These are phyloP conservation scores for Coprinopsis strossmayeri DNA, from an alignment of 768 basidiomycete species.

Conservation along the genomic window DNA sequence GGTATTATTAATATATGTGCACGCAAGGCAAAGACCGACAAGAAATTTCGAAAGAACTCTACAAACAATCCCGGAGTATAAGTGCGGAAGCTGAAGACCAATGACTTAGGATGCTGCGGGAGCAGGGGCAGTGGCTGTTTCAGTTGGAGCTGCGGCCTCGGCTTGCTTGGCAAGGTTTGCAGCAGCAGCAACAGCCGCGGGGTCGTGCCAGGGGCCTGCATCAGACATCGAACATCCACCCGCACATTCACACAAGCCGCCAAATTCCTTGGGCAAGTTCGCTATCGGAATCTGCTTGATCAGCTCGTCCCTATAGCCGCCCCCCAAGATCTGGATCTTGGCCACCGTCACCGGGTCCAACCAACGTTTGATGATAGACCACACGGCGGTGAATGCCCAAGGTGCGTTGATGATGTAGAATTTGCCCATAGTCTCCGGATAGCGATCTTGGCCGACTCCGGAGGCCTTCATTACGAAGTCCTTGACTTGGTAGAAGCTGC, in stretches of 20 bases:
- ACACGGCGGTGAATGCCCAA: constrained; percentile 85
- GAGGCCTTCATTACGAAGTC: constrained; percentile 79
- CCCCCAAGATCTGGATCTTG: constrained; percentile 90
- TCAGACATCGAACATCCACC: constrained; percentile 86
- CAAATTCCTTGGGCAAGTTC: constrained; percentile 81
- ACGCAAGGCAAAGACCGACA: not conserved
- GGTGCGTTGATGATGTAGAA: constrained; percentile 99
- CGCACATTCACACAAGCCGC: constrained; percentile 70
- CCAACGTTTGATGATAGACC: constrained; percentile 88
- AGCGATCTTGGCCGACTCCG: constrained; percentile 81
- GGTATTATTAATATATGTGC: not conserved
- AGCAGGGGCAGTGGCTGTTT: not conserved
- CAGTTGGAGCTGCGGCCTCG: not conserved
- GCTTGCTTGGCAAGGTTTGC: not conserved
- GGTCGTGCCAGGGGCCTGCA: constrained; percentile 81
- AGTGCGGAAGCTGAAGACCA: not conserved
- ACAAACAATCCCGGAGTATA: too few relatives aligned
- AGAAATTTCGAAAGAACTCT: not conserved
- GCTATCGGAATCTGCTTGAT: constrained; percentile 77
- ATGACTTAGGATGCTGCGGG: not conserved
- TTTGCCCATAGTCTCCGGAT: constrained; percentile 94
- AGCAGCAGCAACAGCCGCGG: not conserved
- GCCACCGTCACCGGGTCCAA: constrained; percentile 91
- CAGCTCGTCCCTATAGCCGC: constrained; percentile 66
- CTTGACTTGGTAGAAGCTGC: constrained; percentile 86